phyloP scores from a whole-genome alignment of 768 basidiomycete species.

The Amanita exitialis region DNA sequence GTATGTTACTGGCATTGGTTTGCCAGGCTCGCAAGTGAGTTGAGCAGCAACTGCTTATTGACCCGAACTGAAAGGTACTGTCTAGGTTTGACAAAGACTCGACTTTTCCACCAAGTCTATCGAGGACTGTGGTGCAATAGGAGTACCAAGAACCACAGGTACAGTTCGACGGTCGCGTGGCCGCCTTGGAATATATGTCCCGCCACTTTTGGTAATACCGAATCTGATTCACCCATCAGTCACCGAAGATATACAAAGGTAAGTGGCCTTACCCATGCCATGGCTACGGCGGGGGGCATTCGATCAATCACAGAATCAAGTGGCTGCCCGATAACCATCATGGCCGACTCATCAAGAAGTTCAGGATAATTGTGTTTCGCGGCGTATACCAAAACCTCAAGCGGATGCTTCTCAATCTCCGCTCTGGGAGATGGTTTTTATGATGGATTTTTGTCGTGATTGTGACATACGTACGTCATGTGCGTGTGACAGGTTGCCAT shows the following conservation, averaged over 20 bases:
- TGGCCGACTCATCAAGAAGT: constrained; percentile 13
- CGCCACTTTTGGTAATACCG: constrained; percentile 6
- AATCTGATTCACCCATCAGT: neutral
- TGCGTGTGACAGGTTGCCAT: constrained; percentile 12
- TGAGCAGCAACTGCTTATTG: neutral
- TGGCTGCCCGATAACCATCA: constrained; percentile 4
- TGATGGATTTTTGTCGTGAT: too few relatives aligned
- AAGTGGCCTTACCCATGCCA: neutral
- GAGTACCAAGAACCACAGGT: neutral
- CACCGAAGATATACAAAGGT: neutral
- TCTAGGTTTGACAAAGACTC: constrained; percentile 1
- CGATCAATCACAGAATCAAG: neutral
- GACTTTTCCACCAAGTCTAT: constrained; percentile 1
- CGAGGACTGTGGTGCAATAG: neutral
- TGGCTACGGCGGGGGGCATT: neutral
- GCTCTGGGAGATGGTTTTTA: constrained; percentile 3
- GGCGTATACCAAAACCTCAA: constrained; percentile 13
- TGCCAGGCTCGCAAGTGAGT: neutral
- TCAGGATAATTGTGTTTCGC: constrained; percentile 13
- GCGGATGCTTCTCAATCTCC: constrained; percentile 9
- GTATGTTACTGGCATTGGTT: neutral
- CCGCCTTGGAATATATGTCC: neutral
- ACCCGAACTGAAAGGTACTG: neutral
- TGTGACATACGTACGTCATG: constrained; percentile 15
- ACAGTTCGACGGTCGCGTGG: neutral